Percentiles rank a stretch among this genome's conserved stretches.
Conservation (phyloP, 2,329 filamentous ascomycete species). For the Penicillium paneum region DNA sequence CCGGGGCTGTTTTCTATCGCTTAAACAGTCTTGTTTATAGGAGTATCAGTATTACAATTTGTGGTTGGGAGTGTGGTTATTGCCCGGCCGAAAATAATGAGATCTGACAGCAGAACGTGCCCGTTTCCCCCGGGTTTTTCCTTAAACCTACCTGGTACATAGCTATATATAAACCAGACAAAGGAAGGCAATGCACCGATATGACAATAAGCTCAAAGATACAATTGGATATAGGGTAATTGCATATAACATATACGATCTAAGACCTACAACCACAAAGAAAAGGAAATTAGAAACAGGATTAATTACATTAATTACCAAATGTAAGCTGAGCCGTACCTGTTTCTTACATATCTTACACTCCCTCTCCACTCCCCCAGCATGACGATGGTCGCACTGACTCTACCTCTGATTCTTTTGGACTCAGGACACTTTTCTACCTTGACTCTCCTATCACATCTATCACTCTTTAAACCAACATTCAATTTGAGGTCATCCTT, state of each 20-base stretch:
- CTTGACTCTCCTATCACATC: not conserved
- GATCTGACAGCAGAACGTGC: slow-evolving; percentile 2
- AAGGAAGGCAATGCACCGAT: not conserved
- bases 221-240: not conserved
- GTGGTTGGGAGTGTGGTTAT: not conserved
- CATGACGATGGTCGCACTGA: slow-evolving; percentile 32
- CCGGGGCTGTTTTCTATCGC: not conserved
- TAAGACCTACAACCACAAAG: not conserved
- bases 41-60: not conserved
- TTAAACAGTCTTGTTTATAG: not conserved
- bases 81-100: not conserved
- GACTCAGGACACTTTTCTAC: not conserved
- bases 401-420: slow-evolving; percentile 4
- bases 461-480: not conserved
- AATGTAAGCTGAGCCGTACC: slow-evolving; percentile 17
- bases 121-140: not conserved
- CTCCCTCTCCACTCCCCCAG: slow-evolving; percentile 30
- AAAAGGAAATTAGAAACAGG: not conserved
- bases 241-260: not conserved
- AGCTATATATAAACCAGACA: not conserved
- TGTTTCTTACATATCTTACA: slow-evolving; percentile 21
- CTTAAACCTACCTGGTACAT: not conserved
- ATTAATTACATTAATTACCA: slow-evolving; percentile 13
- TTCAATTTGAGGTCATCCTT: not conserved
- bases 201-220: not conserved